Evolutionary conservation across 306 rosid species (phyloP).

Genomic region (Clitoria ternatea): DNA sequence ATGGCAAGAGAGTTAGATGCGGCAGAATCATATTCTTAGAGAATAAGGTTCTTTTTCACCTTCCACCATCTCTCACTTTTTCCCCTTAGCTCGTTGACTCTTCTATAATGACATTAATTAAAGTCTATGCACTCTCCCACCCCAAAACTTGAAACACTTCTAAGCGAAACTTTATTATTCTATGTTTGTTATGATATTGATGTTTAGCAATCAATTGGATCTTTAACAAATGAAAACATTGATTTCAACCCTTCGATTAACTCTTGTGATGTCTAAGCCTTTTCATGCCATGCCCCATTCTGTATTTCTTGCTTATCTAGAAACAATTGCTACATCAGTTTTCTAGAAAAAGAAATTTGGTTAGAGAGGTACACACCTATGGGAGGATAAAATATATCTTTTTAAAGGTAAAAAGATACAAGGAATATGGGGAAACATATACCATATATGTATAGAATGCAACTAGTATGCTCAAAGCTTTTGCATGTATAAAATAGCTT

Average conservation of each 20-base stretch:
- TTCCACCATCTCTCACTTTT: conserved; percentile 43
- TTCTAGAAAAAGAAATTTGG: not conserved
- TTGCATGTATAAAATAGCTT: not conserved
- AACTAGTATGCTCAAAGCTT: not conserved
- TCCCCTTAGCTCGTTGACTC: conserved; percentile 59
- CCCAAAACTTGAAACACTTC: conserved; percentile 22
- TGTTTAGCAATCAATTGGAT: conserved; percentile 23
- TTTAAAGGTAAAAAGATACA: not conserved
- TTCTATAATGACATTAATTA: conserved; percentile 27
- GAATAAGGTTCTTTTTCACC: conserved; percentile 48
- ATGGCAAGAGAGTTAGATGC: conserved; percentile 46
- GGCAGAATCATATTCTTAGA: conserved; percentile 46
- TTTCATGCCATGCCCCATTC: not conserved
- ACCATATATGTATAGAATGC: not conserved
- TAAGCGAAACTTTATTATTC: conserved; percentile 36
- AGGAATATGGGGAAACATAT: not conserved
- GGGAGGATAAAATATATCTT: not conserved
- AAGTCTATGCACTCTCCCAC: conserved; percentile 1
- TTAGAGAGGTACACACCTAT: not conserved
- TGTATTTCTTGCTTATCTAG: conserved; percentile 3
- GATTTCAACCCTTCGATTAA: not conserved
- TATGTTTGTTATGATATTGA: conserved; percentile 25
- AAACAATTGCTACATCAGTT: not conserved
- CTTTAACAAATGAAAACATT: conserved; percentile 23
- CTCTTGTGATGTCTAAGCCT: conserved; percentile 7